Base-by-base conservation (phyloP, 352 stramenopile species). In the Globisporangium cystogenes region DNA sequence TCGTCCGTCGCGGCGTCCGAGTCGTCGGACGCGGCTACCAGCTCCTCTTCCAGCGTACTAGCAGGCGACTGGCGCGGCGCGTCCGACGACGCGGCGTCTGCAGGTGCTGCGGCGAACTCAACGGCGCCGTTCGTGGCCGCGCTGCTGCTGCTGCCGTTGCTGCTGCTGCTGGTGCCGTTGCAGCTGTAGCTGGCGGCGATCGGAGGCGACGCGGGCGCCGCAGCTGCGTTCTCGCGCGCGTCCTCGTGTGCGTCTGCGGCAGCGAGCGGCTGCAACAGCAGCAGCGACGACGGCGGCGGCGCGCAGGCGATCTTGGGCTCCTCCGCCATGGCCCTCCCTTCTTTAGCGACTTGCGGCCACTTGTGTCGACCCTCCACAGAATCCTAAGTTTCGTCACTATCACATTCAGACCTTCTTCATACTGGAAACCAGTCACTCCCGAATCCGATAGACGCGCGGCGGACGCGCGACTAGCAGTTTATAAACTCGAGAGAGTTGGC, bases 1-100 rank as follows among this genome's bases (percentile, higher is more conserved):
- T 53, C 40, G 18, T 60, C 46, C 6, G 54, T 53, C 33, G 35
- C 45, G 26, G 31, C 39, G 10, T 60, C 54, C 20, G 54, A 61
- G 6, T 61, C 48, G 36, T 61, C 55, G 1, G 48, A 47, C 3
- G 35, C 40, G 46, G 14, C 52, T 27, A 20, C 39, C 14, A 35
- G n/a, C 7, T 31, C 24, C 20, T 40, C 27, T 23, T 18, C 39
- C 12, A 29, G 21, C 21, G 5, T 18, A 18, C 2, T 27, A 21
- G 3, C 15, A 29, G n/a, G 20, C 20, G 26, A 48, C 1, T 14
- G 23, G 29, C 20, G 16, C 43, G 33, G 33, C 12, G 14, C 0
- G 14, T 39, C 11, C 12, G 33, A 18, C 14, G 33, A 12, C 15
- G 33, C 33, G 5, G 33, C 33, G 1, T 6, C 33, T 18, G 12